These are phyloP conservation scores for Neonectria neomacrospora DNA, from an alignment of 2,329 filamentous ascomycete genomes.

Conservation along the genomic window DNA sequence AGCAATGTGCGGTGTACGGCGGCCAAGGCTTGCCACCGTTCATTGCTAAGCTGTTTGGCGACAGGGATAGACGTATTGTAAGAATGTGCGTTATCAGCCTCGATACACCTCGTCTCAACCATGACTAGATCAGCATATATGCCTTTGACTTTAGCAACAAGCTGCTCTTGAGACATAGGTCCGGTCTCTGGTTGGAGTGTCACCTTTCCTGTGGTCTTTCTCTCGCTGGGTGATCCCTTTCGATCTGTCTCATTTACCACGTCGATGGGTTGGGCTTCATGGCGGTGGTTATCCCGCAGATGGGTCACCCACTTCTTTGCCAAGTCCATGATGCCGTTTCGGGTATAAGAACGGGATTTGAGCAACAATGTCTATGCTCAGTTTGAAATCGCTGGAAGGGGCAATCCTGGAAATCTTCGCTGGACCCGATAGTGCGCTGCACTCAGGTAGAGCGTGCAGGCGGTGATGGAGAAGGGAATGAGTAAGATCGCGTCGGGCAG, in stretches of 20 bases:
- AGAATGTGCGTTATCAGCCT: slow-evolving; percentile 75
- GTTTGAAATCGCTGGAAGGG: background rate
- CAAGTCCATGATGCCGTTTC: background rate
- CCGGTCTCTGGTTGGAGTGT: slow-evolving; percentile 55
- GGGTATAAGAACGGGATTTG: background rate
- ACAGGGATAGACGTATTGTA: too few relatives aligned
- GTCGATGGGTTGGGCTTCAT: background rate
- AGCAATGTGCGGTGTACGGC: slow-evolving; percentile 83
- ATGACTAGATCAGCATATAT: slow-evolving; percentile 87
- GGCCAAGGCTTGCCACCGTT: slow-evolving; percentile 88
- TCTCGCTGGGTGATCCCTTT: too few relatives aligned
- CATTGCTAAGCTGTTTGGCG: slow-evolving; percentile 65
- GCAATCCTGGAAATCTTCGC: background rate
- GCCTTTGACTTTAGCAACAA: slow-evolving; percentile 82
- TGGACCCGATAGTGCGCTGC: background rate
- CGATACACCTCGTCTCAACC: slow-evolving; percentile 88
- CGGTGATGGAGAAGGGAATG: background rate
- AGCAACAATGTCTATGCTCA: background rate
- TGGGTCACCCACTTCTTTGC: background rate
- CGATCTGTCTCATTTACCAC: slow-evolving; percentile 18
- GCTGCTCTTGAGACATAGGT: slow-evolving; percentile 79
- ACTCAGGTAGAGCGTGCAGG: background rate
- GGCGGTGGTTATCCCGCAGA: background rate
- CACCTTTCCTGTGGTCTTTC: too few relatives aligned
- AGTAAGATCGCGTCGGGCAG: background rate